Evolutionary conservation across 305 asterid genomes (phyloP), one percentile per base, ranked within the genome.

Genomic region (Solanum hybrid): DNA sequence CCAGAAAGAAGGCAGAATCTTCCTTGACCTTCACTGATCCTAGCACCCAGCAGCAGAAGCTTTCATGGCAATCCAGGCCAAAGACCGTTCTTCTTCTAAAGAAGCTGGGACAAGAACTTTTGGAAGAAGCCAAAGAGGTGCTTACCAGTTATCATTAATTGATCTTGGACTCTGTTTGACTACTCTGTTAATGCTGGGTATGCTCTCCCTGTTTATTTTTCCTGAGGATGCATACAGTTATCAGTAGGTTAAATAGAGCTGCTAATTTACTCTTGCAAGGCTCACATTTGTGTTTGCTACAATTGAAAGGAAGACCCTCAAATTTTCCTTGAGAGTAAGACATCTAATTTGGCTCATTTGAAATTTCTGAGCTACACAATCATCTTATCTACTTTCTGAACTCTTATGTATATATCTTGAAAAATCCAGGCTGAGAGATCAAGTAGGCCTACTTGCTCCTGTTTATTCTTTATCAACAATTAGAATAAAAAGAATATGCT

Each of bases 91-190:
- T 97, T 89, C 90, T 97, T 86, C 91, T 97, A 92, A 97, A 97
- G 96, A 97, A 97, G 93, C 95, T 97, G 89, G 99, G 99, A 37
- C 93, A 87, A 90, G 99, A 95, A 92, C 99, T 97, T 93, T 93
- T 97, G 99, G 99, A 96, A 92, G 92, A 97, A 95, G 99, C 98
- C 90, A 95, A 97, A 93, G 96, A 96, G 98, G 99, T 97, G 75
- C 75, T 10, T 51, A 84, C 75, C 87, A 84, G 42, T 29, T 29
- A 84, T 51, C 31, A 31, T 19, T 84, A 29, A 31, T 84, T n/a
- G 75, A 51, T 29, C 75, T 84, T 84, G 75, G 22, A 51, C 87
- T 84, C 75, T 84, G 31, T 45, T 84, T 84, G 87, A 82, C 37
- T 82, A 45, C 73, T 45, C 72, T 82, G 87, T 84, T 84, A 84